These are phyloP conservation scores for Helicostylum pulchrum DNA, from an alignment of 192 early-diverging fungal genomes.

Conservation along the genomic window DNA sequence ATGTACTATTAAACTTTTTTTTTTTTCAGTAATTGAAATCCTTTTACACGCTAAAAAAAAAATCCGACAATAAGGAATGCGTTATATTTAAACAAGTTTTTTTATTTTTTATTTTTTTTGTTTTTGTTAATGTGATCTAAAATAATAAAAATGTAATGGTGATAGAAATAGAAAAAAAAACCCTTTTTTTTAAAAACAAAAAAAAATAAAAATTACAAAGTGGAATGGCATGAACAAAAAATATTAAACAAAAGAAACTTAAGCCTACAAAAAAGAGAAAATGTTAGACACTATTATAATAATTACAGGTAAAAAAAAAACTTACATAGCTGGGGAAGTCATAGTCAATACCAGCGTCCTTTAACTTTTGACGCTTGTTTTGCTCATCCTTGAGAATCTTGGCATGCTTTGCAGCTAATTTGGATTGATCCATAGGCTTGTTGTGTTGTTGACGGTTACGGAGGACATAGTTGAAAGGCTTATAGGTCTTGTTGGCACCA, in stretches of 20 bases:
- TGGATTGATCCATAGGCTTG: slow-evolving; percentile 52
- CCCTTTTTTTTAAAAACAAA: not conserved
- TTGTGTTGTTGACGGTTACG: slow-evolving; percentile 61
- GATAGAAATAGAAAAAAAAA: not conserved
- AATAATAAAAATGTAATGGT: too few relatives aligned
- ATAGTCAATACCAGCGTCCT: slow-evolving; percentile 79
- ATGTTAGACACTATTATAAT: not conserved
- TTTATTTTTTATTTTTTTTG: too few relatives aligned
- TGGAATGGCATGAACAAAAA: not conserved
- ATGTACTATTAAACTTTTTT: too few relatives aligned
- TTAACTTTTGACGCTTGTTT: slow-evolving; percentile 53
- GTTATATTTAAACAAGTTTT: too few relatives aligned
- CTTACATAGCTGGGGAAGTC: slow-evolving; percentile 79
- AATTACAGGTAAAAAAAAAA: not conserved
- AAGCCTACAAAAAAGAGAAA: not conserved
- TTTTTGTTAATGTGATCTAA: too few relatives aligned
- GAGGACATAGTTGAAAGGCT: slow-evolving; percentile 56
- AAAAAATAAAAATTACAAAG: not conserved
- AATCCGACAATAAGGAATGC: too few relatives aligned
- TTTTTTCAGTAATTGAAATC: too few relatives aligned
- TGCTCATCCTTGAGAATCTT: slow-evolving; percentile 56
- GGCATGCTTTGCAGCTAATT: slow-evolving; percentile 39
- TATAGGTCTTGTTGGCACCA: slow-evolving; percentile 69
- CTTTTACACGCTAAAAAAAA: too few relatives aligned
- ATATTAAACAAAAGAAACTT: not conserved